Evolutionary conservation across 768 basidiomycete genomes (phyloP), one percentile per base, ranked within the genome.

Genomic region (Coprinellus micaceus): DNA sequence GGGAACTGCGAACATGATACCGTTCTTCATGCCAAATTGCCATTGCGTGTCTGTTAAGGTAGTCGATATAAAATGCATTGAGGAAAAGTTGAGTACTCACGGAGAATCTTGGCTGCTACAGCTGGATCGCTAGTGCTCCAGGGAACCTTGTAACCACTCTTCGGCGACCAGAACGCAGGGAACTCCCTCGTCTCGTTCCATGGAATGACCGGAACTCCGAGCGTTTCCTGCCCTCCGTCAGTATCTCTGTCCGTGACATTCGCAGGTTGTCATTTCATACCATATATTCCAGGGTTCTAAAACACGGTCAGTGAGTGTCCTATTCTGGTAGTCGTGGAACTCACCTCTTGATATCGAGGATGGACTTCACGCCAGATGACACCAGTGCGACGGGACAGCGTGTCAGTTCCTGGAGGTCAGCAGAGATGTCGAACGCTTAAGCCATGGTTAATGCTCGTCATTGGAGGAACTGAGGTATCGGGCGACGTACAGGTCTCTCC

Each of bases 331-430:
- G 37, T 13, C 33, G 33, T 39, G 11, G 19, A 22, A 58, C 73
- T 53, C 53, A 84, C 89, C 82, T 81, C 56, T 89, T 89, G 57
- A 98, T 94, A 68, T 99, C 97, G 41, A 99, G 70, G 58, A 99
- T 98, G 0, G 90, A 92, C 69, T 98, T 99, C 19, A 91, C 86
- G 11, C 97, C 97, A 10, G 94, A 89, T 17, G 95, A 96, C 10
- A 98, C 85, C 33, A 99, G 79, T 2, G 89, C 94, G 44, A 98
- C 91, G 21, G 94, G 89, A 63, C 92, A 96, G 19, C 91, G 81
- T 21, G 89, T 78, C 30, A 99, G 81, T 67, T 98, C 94, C 9
- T 87, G 86, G 15, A 99, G 77, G 68, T 99, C 96, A 15, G 96
- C 94, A 15, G 96, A 98, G 26, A 99, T 76, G 65, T 99, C 96